Evolutionary conservation across 2,329 filamentous ascomycete species (phyloP).

Genomic region (Colletotrichum musicola): DNA sequence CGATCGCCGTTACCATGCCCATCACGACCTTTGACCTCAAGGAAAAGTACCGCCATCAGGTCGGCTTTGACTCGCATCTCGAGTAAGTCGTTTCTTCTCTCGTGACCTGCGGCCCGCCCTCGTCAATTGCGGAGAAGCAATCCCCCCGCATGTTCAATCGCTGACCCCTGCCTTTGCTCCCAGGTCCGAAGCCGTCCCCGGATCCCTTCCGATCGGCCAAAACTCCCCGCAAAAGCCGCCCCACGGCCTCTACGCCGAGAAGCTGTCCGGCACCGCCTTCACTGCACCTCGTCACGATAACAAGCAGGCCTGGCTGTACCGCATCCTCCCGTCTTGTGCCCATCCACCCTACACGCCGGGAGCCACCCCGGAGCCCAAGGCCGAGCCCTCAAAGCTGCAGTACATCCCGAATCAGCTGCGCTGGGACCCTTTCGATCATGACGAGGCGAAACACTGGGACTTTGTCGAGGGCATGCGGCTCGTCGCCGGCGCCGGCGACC

Average conservation of each 20-base stretch:
- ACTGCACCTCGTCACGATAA: slow-evolving; percentile 77
- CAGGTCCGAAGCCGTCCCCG: slow-evolving; percentile 82
- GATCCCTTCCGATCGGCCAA: slow-evolving; percentile 78
- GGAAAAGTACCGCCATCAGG: slow-evolving; percentile 79
- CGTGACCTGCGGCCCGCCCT: neutral
- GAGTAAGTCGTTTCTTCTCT: slow-evolving; percentile 66
- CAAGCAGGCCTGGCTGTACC: slow-evolving; percentile 80
- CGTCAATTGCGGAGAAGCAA: neutral
- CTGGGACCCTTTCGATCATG: slow-evolving; percentile 82
- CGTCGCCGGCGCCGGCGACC: slow-evolving; percentile 83
- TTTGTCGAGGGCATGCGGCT: slow-evolving; percentile 74
- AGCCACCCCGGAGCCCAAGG: slow-evolving; percentile 44
- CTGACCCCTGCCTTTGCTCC: neutral
- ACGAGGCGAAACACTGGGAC: slow-evolving; percentile 65
- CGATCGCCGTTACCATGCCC: slow-evolving; percentile 55
- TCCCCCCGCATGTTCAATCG: neutral
- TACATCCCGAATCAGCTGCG: slow-evolving; percentile 85
- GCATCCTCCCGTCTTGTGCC: slow-evolving; percentile 74
- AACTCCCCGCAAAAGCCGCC: slow-evolving; percentile 88
- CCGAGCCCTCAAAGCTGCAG: slow-evolving; percentile 63
- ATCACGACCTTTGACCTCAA: slow-evolving; percentile 61
- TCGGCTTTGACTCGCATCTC: slow-evolving; percentile 82
- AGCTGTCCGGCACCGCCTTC: slow-evolving; percentile 79
- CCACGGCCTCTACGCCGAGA: slow-evolving; percentile 85
- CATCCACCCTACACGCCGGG: slow-evolving; percentile 68